Evolutionary conservation across 169 alveolate species (phyloP).

Genomic region (Eimeria brunetti): DNA sequence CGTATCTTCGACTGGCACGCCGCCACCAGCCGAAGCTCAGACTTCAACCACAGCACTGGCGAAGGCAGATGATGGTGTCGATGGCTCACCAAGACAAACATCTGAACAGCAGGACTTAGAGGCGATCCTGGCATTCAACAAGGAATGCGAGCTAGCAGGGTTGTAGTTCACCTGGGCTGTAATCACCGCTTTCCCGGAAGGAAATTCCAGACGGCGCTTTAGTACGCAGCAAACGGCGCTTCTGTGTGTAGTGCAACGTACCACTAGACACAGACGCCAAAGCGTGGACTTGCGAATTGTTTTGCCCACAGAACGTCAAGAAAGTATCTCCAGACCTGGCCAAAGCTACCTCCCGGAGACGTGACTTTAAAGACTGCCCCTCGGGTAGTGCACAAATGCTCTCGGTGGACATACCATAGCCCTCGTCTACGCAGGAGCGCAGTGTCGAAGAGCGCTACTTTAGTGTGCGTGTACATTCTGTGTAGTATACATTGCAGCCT

Average conservation of each 20-base stretch:
- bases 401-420: slow-evolving; percentile 6
- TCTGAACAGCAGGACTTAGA: slow-evolving; percentile 57
- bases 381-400: background rate
- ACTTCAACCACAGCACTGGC: background rate
- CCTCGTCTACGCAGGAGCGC: background rate
- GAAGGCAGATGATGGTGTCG: background rate
- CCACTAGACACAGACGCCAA: slow-evolving; percentile 18
- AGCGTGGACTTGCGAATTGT: slow-evolving; percentile 14
- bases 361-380: background rate
- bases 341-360: background rate
- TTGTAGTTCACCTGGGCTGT: slow-evolving; percentile 19
- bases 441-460: background rate
- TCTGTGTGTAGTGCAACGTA: slow-evolving; percentile 38
- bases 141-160: slow-evolving; percentile 78
- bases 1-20: slow-evolving; percentile 39
- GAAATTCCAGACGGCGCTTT: background rate
- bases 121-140: slow-evolving; percentile 77
- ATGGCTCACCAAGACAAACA: background rate
- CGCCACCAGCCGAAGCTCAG: slow-evolving; percentile 62
- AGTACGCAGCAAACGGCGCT: slow-evolving; percentile 14
- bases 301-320: slow-evolving; percentile 18
- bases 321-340: background rate
- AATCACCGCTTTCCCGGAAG: background rate
- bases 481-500: background rate
- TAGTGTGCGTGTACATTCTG: background rate